Evolutionary conservation across 225 moss, liverwort and hornwort genomes (phyloP).

Genomic region (Neckera pumila): DNA sequence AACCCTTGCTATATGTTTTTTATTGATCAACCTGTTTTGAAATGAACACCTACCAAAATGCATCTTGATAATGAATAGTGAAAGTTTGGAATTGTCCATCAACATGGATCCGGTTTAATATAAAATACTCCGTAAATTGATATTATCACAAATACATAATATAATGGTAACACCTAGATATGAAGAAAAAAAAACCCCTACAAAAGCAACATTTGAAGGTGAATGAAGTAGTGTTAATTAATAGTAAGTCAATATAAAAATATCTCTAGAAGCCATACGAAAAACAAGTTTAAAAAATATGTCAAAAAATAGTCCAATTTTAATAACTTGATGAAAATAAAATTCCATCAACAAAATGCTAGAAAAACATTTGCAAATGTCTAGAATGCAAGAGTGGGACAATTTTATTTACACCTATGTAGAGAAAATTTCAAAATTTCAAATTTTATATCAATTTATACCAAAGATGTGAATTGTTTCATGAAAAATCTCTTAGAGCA

Average conservation of each 20-base stretch:
- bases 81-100: neutral
- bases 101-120: neutral
- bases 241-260: neutral
- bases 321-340: neutral
- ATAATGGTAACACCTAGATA: neutral
- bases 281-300: neutral
- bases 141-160: neutral
- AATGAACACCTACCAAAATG: neutral
- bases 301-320: too few relatives aligned
- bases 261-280: fast-evolving
- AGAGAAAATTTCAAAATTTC: neutral
- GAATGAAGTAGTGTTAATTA: neutral
- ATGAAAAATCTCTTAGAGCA: neutral
- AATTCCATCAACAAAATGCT: neutral
- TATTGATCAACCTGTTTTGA: neutral
- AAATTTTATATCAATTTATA: neutral
- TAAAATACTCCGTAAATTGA: neutral
- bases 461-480: neutral
- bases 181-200: neutral
- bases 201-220: neutral
- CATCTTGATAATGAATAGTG: neutral
- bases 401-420: neutral
- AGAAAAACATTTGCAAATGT: neutral
- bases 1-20: neutral
- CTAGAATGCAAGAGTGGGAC: neutral